Conservation (phyloP, 805 yeast genomes). For the Kuraishia cidri region DNA sequence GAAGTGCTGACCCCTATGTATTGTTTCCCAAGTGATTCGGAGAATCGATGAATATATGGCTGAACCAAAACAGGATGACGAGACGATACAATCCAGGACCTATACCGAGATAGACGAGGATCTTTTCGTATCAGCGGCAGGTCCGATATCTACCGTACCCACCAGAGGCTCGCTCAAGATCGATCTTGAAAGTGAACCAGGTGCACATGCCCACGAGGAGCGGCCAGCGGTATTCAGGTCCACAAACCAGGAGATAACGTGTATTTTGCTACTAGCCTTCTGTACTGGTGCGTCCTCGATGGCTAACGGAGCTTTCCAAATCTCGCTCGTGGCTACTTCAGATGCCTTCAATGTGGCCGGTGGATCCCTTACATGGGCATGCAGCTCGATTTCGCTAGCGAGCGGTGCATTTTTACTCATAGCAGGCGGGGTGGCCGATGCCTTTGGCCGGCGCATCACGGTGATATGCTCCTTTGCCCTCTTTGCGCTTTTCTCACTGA, state of each 20-base stretch:
- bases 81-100: too few species aligned
- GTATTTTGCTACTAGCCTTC: constrained; percentile 18
- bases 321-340: constrained; percentile 20
- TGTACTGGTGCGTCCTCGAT: constrained; percentile 23
- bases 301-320: constrained; percentile 21
- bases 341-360: constrained; percentile 21
- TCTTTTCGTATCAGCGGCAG: too few species aligned
- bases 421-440: constrained; percentile 27
- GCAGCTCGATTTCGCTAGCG: constrained; percentile 22
- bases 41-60: too few species aligned
- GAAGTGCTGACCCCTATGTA: too few species aligned
- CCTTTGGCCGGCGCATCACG: constrained; percentile 24
- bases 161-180: too few species aligned
- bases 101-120: too few species aligned
- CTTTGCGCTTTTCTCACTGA: constrained; percentile 14
- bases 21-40: too few species aligned
- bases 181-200: too few species aligned
- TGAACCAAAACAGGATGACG: too few species aligned
- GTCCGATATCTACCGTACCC: too few species aligned
- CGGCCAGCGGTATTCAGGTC: constrained; percentile 21
- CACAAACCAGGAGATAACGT: constrained; percentile 18
- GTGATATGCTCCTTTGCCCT: constrained; percentile 8
- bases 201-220: too few species aligned
- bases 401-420: constrained; percentile 25
- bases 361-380: constrained; percentile 28